A percentile compares a stretch with the other conserved stretches of the same genome.
Conservation (phyloP, 1,139 yeast species). For the Geotrichum fermentans region DNA sequence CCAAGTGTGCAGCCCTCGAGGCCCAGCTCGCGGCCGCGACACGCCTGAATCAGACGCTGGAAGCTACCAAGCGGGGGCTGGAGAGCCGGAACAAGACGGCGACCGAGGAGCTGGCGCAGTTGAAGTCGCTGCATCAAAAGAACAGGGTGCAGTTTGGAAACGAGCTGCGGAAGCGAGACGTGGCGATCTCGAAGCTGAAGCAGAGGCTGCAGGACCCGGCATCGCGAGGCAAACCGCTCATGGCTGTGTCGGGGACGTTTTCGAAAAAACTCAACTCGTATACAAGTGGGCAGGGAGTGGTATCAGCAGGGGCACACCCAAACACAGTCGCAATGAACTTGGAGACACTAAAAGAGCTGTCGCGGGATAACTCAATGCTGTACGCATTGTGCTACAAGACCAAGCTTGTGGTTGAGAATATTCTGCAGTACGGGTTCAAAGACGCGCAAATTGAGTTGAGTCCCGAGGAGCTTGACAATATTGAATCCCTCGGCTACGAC, state of each 20-base stretch:
- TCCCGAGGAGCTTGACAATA: slow-evolving; percentile 17
- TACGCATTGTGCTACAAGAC: slow-evolving; percentile 25
- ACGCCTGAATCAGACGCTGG: slow-evolving; percentile 21
- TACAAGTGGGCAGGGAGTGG: slow-evolving; percentile 10
- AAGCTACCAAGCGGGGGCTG: slow-evolving; percentile 17
- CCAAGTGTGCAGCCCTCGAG: slow-evolving; percentile 22
- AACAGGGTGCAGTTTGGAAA: slow-evolving; percentile 27
- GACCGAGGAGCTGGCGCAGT: slow-evolving; percentile 18
- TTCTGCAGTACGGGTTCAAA: neutral
- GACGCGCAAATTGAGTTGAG: slow-evolving; percentile 8
- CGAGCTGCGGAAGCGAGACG: slow-evolving; percentile 31
- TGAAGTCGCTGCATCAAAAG: slow-evolving; percentile 22
- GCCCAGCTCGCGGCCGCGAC: slow-evolving; percentile 19
- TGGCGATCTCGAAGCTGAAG: slow-evolving; percentile 27
- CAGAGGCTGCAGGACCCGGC: slow-evolving; percentile 7
- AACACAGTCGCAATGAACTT: neutral
- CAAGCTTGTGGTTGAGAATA: slow-evolving; percentile 20
- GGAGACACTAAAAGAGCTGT: slow-evolving; percentile 15
- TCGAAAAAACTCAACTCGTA: slow-evolving; percentile 24
- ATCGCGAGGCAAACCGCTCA: slow-evolving; percentile 21
- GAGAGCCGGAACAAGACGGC: slow-evolving; percentile 18
- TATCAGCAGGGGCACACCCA: neutral
- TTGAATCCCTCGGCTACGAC: slow-evolving; percentile 17
- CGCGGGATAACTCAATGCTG: slow-evolving; percentile 21
- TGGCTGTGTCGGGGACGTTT: slow-evolving; percentile 28